Evolutionary conservation across 768 basidiomycete genomes (phyloP), one percentile per base, ranked within the genome.

Genomic region (Collybia nuda): DNA sequence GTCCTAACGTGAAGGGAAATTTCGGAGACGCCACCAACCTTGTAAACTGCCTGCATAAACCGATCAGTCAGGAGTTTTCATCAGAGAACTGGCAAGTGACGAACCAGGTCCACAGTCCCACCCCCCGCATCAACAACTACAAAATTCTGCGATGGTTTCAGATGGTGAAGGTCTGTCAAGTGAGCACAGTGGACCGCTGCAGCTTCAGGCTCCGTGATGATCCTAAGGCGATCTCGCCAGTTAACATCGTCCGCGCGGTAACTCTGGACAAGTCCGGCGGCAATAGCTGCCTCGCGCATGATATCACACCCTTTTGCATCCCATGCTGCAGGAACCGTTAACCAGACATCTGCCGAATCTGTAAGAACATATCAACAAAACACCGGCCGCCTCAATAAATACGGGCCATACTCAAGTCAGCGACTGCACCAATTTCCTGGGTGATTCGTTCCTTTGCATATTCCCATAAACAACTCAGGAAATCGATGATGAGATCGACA

Each of bases 41-140:
- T 85, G 69, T 86, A 86, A 18, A 82, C 77, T 18, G 84, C 84
- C 61, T 62, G 48, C 11, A 50, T 42, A 43, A 38, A 36, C 54
- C 22, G 37, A 56, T 60, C 24, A 53, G 39, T 36, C 29, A 14
- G 47, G 47, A 1, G 71, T 55, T 43, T 72, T 69, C 40, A 36
- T 43, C 29, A 37, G n/a, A 26, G 19, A 15, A 24, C 32, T 39
- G 41, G 15, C 38, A 56, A 44, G 21, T 44, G n/a, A 50, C 58
- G 28, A 21, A 58, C 61, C 45, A 70, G 50, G 62, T 73, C 72
- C 41, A 88, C 85, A 9, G 86, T 90, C 62, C 89, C 90, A 62
- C 90, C 90, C 61, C 89, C 92, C 17, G 90, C 91, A 67, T 95
- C 93, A 61, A 88, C 91, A n/a, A 95, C 88, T 66, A 94, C 85